Conservation (phyloP, 2,329 filamentous ascomycete species). For the Parafenestella ontariensis region DNA sequence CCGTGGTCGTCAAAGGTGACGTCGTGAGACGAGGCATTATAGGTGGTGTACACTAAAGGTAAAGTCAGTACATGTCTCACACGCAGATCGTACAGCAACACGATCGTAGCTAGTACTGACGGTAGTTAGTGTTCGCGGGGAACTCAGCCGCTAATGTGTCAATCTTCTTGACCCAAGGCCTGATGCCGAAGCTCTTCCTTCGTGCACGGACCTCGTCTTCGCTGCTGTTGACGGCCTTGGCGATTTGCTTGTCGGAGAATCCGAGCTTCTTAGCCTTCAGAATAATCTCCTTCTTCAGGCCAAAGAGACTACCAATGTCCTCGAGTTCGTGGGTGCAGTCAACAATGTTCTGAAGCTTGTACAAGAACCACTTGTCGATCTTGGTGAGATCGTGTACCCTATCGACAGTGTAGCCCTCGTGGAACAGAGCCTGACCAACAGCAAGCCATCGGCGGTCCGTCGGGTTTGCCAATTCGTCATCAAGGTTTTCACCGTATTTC, state of each 20-base stretch:
- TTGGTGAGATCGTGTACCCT: constrained; percentile 92
- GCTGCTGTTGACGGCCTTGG: constrained; percentile 79
- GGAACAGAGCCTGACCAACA: constrained; percentile 96
- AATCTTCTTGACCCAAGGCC: constrained; percentile 97
- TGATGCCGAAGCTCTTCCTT: constrained; percentile 85
- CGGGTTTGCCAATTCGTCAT: constrained; percentile 87
- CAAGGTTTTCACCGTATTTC: constrained; percentile 84
- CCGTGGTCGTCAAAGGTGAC: constrained; percentile 93
- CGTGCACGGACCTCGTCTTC: constrained; percentile 90
- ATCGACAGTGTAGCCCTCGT: constrained; percentile 94
- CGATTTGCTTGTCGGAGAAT: constrained; percentile 97
- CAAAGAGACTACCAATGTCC: constrained; percentile 80
- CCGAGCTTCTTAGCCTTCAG: constrained; percentile 95
- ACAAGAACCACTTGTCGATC: constrained; percentile 99
- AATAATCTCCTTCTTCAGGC: constrained; percentile 86
- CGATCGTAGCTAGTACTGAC: too few species aligned
- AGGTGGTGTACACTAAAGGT: constrained; percentile 72
- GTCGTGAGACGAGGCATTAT: constrained; percentile 94
- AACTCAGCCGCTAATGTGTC: constrained; percentile 91
- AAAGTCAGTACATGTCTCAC: too few species aligned
- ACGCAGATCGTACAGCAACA: too few species aligned
- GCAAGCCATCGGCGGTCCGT: constrained; percentile 97
- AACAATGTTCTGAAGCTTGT: constrained; percentile 98
- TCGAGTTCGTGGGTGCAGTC: constrained; percentile 87
- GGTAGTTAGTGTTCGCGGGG: constrained; percentile 77